Evolutionary conservation across 257 asterid species (phyloP), one percentile per base, ranked within the genome.

Genomic region (Linderniella brevidens): DNA sequence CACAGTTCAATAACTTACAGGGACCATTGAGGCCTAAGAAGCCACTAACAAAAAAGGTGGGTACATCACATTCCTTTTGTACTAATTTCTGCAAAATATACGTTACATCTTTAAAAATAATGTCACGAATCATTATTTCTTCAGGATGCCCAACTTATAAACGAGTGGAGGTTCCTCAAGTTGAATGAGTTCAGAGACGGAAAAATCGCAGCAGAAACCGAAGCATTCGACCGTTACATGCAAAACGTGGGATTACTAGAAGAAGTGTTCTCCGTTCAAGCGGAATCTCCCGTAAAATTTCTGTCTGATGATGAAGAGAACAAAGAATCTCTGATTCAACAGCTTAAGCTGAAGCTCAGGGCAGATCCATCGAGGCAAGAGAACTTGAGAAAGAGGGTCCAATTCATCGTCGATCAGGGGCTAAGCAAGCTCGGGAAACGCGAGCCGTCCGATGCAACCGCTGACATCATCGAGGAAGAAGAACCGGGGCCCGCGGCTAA

Each of bases 161-260:
- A 85, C 1, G 88, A 90, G 57, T 85, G 96, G 96, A 90, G 96
- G 68, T 90, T 84, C 71, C 55, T 67, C 57, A 85, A 79, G 76
- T 46, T 90, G 68, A 90, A 76, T 69, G 96, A 85, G 64, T 79
- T 65, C 58, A 81, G 61, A 59, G 86, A 77, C 19, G 64, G 78
- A 46, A 80, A 81, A 20, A 53, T 79, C 39, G 82, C 66, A 68
- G 73, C 68, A 14, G 94, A 90, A 70, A 69, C 68, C 52, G 94
- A 81, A 60, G 80, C 88, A 47, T 85, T 90, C 58, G 88, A 85
- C 66, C 80, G 81, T 25, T 90, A 90, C 78, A 52, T 75, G 73
- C 75, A 67, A 60, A 85, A 85, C 53, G 78, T 79, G 8, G 49
- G 57, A 55, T 65, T 90, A 35, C 50, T 90, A 39, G 96, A 79